These are phyloP conservation scores for Dillenia suffruticosa DNA, from an alignment of 164 flowering plant species.

Conservation along the genomic window DNA sequence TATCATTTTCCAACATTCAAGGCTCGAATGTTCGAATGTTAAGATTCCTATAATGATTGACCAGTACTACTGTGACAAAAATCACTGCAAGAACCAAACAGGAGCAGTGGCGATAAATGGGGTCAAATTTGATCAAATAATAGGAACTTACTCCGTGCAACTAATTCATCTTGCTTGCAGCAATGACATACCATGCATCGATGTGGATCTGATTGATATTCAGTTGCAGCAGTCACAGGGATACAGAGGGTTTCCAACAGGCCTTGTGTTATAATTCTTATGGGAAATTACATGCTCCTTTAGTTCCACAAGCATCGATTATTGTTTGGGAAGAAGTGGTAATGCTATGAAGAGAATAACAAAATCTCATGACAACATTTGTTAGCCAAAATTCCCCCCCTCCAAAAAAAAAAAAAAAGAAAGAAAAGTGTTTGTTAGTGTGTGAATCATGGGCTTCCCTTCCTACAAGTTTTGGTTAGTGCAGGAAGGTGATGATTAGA, in stretches of 20 bases:
- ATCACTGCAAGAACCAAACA: conserved; percentile 65
- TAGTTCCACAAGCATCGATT: conserved; percentile 63
- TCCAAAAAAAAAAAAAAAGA: too few relatives aligned
- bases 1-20: conserved; percentile 66
- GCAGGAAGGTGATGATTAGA: conserved; percentile 22
- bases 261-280: conserved; percentile 71
- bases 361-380: conserved; percentile 33
- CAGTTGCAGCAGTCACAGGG: conserved; percentile 38
- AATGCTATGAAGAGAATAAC: conserved; percentile 25
- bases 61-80: conserved; percentile 77
- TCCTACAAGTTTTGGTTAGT: conserved; percentile 10
- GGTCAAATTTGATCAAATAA: conserved; percentile 45
- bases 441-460: conserved; percentile 13
- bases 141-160: conserved; percentile 56
- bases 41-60: conserved; percentile 74
- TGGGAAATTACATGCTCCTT: conserved; percentile 59
- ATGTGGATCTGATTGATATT: conserved; percentile 50
- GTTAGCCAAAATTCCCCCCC: conserved; percentile 14
- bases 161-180: conserved; percentile 80
- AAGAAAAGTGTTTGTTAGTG: neutral
- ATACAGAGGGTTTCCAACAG: conserved; percentile 21
- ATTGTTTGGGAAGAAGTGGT: conserved; percentile 52
- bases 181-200: conserved; percentile 51
- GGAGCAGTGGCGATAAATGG: conserved; percentile 67
- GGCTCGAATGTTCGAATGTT: conserved; percentile 60